Evolutionary conservation across 805 yeast genomes (phyloP).

Genomic region (Huiozyma sinensis): DNA sequence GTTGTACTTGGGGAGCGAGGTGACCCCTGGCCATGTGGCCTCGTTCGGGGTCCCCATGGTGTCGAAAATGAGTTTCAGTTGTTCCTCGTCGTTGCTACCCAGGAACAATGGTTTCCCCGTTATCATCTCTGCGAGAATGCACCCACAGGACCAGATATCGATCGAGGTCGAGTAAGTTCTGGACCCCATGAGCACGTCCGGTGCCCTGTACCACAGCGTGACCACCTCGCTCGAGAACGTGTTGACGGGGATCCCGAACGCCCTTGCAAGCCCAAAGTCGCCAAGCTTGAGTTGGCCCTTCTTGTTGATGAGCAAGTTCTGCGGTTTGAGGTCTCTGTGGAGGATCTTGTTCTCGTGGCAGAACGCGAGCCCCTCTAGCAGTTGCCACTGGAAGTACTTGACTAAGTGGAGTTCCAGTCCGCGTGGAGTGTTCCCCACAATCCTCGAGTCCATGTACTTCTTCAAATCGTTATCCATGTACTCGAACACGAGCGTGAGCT

Average conservation of each 20-base stretch:
- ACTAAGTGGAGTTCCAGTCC: slow-evolving; percentile 46
- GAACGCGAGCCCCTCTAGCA: slow-evolving; percentile 81
- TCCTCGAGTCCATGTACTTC: slow-evolving; percentile 80
- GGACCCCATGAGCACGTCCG: slow-evolving; percentile 91
- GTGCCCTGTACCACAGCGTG: slow-evolving; percentile 95
- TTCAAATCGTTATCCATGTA: slow-evolving; percentile 89
- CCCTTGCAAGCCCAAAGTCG: slow-evolving; percentile 93
- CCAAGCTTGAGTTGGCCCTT: slow-evolving; percentile 89
- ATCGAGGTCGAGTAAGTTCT: slow-evolving; percentile 96
- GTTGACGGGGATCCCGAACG: slow-evolving; percentile 93
- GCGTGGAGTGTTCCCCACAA: slow-evolving; percentile 21
- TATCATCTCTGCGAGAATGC: slow-evolving; percentile 96
- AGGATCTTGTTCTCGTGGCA: slow-evolving; percentile 91
- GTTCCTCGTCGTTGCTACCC: slow-evolving; percentile 96
- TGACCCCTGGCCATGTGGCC: slow-evolving; percentile 90
- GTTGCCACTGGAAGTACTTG: slow-evolving; percentile 84
- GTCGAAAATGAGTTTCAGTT: slow-evolving; percentile 86
- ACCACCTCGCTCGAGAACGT: slow-evolving; percentile 98
- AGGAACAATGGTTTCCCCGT: slow-evolving; percentile 92
- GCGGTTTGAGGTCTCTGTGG: slow-evolving; percentile 95
- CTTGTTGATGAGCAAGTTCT: slow-evolving; percentile 85
- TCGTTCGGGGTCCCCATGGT: slow-evolving; percentile 91
- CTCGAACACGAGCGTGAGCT: slow-evolving; percentile 87
- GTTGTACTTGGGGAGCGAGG: slow-evolving; percentile 83
- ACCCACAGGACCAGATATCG: slow-evolving; percentile 98